Conservation (phyloP, 176 grass and related monocot species). For the Eremochloa ophiuroides region DNA sequence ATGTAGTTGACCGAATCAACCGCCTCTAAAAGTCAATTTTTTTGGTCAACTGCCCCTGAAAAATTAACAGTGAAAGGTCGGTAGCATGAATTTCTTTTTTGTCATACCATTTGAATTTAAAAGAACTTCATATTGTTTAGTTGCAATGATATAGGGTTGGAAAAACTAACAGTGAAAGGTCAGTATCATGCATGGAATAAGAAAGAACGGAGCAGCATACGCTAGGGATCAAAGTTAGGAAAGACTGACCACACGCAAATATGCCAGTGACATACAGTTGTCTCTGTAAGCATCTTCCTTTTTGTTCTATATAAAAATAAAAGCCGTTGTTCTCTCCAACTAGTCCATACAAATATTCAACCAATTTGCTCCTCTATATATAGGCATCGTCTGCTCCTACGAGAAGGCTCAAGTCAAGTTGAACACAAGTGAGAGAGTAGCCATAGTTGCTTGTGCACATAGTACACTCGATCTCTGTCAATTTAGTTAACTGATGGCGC, state of each 20-base stretch:
- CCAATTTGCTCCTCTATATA: conserved; percentile 18
- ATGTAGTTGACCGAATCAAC: neutral
- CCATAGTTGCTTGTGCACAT: neutral
- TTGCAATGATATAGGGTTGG: neutral
- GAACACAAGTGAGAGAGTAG: neutral
- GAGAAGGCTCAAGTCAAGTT: neutral
- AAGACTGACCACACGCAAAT: neutral
- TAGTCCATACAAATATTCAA: neutral
- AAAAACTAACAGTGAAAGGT: neutral
- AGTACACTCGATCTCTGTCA: neutral
- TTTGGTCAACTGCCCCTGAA: neutral
- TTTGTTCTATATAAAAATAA: neutral
- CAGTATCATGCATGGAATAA: neutral
- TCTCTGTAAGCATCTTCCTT: conserved; percentile 10
- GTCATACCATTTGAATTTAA: neutral
- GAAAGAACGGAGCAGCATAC: conserved; percentile 4
- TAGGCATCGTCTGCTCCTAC: neutral
- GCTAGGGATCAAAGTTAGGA: neutral
- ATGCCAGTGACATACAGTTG: conserved; percentile 16
- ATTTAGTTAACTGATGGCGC: neutral
- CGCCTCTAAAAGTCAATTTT: neutral
- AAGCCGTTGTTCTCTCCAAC: neutral
- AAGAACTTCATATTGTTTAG: neutral
- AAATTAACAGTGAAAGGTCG: no score
- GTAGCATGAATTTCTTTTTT: no score